phyloP scores from a whole-genome alignment of 345 rosid genomes.

The Stellera chamaejasme region DNA sequence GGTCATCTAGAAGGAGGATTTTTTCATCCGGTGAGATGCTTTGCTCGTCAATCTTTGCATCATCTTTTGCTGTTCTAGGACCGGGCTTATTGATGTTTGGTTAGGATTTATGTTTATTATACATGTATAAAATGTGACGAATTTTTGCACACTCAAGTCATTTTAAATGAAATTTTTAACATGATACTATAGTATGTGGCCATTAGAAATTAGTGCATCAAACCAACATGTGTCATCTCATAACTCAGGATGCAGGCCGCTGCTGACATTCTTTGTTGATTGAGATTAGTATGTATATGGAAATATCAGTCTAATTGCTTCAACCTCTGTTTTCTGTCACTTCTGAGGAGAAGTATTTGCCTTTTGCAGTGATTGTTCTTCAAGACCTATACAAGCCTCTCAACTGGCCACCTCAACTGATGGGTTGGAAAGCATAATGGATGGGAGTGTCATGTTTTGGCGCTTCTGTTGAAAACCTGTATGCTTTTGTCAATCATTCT shows the following conservation, averaged over 20 bases:
- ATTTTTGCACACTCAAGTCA: too few species aligned
- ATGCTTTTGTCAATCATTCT: constrained; percentile 1
- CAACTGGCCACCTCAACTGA: constrained; percentile 50
- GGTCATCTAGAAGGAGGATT: too few species aligned
- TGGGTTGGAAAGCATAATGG: constrained; percentile 72
- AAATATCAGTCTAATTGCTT: neutral
- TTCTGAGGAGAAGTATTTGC: constrained; percentile 5
- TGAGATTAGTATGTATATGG: neutral
- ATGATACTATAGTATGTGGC: too few species aligned
- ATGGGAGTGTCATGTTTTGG: constrained; percentile 77
- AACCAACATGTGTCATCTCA: neutral
- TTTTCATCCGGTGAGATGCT: too few species aligned
- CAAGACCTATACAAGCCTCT: constrained; percentile 52
- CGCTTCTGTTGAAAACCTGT: constrained; percentile 63
- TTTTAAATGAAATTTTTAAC: too few species aligned
- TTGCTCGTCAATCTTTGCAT: too few species aligned
- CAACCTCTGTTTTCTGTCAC: neutral
- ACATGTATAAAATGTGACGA: too few species aligned
- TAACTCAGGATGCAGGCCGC: neutral
- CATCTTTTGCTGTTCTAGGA: too few species aligned
- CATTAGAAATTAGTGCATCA: neutral
- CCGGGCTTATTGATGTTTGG: too few species aligned
- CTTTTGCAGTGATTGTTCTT: constrained; percentile 51
- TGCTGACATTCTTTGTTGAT: neutral
- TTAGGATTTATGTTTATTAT: too few species aligned